Evolutionary conservation across 345 rosid genomes (phyloP), one percentile per base, ranked within the genome.

Genomic region (Geranium rotundifolium): DNA sequence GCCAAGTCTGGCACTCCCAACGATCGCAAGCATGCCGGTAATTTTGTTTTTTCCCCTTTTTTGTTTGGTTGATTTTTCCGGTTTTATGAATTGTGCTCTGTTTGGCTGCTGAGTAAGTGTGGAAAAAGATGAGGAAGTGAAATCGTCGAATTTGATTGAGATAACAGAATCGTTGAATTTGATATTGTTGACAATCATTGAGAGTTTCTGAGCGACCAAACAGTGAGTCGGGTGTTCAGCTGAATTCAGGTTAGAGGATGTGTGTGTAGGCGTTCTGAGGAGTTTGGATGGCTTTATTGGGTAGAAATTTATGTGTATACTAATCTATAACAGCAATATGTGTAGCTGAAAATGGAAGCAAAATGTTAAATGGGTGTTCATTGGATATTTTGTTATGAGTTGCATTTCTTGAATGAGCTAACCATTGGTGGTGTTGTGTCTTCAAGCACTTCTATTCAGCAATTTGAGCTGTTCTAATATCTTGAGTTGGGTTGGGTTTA

Each of bases 1-100:
- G 87, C 85, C 17, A 77, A 75, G 54, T 80, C 89, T 54, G 89
- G 91, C 17, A 86, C 73, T 0, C 87, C 85, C 0, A 69, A 18
- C 1, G 85, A 86, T 20, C 79, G 75, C 17, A 70, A 68, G 70
- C 68, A 86, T 62, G 91, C 86, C 2, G 72, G 88, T 85, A 76
- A 2, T 54, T 18, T 18, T 16, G 46, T 39, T 60, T 18, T 7
- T 14, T 17, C 46, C 13, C 16, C 13, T 19, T 19, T 56, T 7
- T 30, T 41, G 29, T 54, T 12, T 29, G 14, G 20, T 10, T 54
- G 27, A 23, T 23, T 19, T 19, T 56, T 7, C 12, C 12, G n/a
- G 20, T 29, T 29, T 29, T 10, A 18, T 10, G 19, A 18, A n/a
- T 34, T 8, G 17, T 16, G 23, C 9, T 9, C 0, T 31, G 7